These are phyloP conservation scores for Fibroporia radiculosa DNA, from an alignment of 768 basidiomycete genomes.

Conservation along the genomic window DNA sequence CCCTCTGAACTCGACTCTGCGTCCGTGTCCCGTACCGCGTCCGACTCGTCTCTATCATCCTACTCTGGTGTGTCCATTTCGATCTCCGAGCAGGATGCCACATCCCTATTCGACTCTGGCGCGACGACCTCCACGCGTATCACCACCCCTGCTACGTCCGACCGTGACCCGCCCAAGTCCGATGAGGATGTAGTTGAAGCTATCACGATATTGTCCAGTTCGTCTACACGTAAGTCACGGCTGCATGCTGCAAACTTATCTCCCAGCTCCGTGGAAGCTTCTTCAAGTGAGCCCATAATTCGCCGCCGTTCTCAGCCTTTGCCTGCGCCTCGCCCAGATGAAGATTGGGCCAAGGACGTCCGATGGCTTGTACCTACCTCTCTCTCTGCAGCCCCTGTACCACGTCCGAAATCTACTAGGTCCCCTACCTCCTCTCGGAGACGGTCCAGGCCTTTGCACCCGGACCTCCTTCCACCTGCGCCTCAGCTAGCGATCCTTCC, in stretches of 20 bases:
- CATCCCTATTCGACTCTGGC: constrained; percentile 34
- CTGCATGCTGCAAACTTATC: constrained; percentile 9
- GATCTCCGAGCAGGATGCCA: constrained; percentile 12
- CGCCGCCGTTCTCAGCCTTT: constrained; percentile 13
- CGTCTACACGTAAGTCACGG: constrained; percentile 8
- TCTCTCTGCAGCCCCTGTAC: neutral
- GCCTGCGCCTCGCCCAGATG: constrained; percentile 34
- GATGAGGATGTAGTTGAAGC: constrained; percentile 7
- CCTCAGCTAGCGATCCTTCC: neutral
- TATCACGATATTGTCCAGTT: constrained; percentile 17
- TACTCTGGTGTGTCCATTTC: constrained; percentile 10
- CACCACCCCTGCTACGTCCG: constrained; percentile 24
- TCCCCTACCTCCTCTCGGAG: constrained; percentile 3
- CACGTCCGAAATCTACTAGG: neutral
- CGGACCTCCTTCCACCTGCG: constrained; percentile 11
- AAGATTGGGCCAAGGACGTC: constrained; percentile 64
- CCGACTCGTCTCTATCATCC: constrained; percentile 31
- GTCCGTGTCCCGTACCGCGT: constrained; percentile 26
- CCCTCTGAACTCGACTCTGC: constrained; percentile 12
- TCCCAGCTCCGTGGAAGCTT: neutral
- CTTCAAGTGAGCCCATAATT: neutral
- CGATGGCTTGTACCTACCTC: constrained; percentile 45
- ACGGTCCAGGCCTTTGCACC: constrained; percentile 3
- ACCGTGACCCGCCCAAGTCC: constrained; percentile 4
- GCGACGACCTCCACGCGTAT: constrained; percentile 27